These are phyloP conservation scores for Hirsutella thompsonii DNA, from an alignment of 2,329 filamentous ascomycete genomes.

Conservation along the genomic window DNA sequence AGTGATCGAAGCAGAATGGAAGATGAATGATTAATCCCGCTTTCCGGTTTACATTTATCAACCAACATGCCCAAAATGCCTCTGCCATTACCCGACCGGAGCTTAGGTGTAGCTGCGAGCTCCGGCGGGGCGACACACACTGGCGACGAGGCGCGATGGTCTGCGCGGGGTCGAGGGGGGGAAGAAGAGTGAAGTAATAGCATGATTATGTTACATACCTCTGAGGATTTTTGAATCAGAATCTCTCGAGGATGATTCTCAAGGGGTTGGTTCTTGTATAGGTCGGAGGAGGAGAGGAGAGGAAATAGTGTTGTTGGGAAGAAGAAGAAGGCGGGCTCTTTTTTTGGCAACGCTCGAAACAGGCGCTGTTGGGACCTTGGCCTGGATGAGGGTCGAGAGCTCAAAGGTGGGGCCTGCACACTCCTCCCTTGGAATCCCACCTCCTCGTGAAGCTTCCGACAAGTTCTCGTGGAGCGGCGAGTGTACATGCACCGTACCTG, in stretches of 20 bases:
- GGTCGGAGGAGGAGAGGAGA: background rate
- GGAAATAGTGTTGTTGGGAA: background rate
- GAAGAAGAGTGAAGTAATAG: background rate
- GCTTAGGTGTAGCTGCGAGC: slow-evolving; percentile 5
- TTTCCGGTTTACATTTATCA: too few relatives aligned
- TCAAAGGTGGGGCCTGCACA: background rate
- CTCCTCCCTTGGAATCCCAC: too few relatives aligned
- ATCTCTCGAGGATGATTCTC: background rate
- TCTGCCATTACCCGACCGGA: background rate
- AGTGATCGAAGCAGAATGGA: too few relatives aligned
- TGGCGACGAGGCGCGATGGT: background rate
- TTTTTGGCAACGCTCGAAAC: background rate
- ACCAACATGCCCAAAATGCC: background rate
- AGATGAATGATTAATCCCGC: too few relatives aligned
- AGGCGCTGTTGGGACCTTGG: background rate
- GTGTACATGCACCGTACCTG: too few relatives aligned
- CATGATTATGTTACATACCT: background rate
- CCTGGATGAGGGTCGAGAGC: background rate
- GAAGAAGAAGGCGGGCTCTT: background rate
- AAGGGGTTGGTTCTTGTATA: background rate
- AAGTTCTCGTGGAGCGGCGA: too few relatives aligned
- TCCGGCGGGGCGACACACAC: slow-evolving; percentile 6
- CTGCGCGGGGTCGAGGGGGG: background rate
- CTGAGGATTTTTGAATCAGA: too few relatives aligned
- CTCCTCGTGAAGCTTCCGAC: too few relatives aligned